Conservation (phyloP, 805 yeast species). For the Saccharomycopsis javanensis region DNA sequence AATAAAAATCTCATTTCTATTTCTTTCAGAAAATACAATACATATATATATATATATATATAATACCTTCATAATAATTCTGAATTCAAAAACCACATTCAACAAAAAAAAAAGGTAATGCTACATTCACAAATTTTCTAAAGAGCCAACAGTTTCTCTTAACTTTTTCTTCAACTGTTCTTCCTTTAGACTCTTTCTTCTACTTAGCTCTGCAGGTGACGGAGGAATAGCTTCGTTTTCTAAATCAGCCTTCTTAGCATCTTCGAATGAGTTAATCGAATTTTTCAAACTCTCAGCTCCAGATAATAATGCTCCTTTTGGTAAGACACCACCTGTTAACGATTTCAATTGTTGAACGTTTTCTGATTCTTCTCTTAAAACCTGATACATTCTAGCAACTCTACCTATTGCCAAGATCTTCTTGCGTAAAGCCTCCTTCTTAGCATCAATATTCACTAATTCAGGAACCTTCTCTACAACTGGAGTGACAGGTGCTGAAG, state of each 20-base stretch:
- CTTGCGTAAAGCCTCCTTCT: slow-evolving; percentile 57
- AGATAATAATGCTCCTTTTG: slow-evolving; percentile 75
- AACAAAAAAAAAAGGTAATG: neutral
- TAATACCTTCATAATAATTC: neutral
- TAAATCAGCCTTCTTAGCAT: slow-evolving; percentile 71
- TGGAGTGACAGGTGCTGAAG: slow-evolving; percentile 10
- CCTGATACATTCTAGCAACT: slow-evolving; percentile 83
- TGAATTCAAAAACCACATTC: neutral
- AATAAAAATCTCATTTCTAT: neutral
- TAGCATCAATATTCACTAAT: slow-evolving; percentile 23
- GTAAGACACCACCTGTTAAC: slow-evolving; percentile 65
- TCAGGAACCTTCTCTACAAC: slow-evolving; percentile 16
- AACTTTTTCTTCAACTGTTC: slow-evolving; percentile 29
- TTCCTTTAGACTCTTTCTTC: slow-evolving; percentile 37
- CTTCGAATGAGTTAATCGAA: slow-evolving; percentile 65
- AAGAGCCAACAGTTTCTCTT: slow-evolving; percentile 13
- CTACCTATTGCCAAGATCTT: slow-evolving; percentile 95
- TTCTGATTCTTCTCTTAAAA: slow-evolving; percentile 81
- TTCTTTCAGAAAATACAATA: neutral
- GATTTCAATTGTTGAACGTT: slow-evolving; percentile 71
- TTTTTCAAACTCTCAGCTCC: slow-evolving; percentile 73
- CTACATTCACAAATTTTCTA: neutral
- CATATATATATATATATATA: neutral
- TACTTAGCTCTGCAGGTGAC: slow-evolving; percentile 43
- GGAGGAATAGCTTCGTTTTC: slow-evolving; percentile 89